Evolutionary conservation across 208 protist species (phyloP).

Genomic region (Trypanosoma vivax): DNA sequence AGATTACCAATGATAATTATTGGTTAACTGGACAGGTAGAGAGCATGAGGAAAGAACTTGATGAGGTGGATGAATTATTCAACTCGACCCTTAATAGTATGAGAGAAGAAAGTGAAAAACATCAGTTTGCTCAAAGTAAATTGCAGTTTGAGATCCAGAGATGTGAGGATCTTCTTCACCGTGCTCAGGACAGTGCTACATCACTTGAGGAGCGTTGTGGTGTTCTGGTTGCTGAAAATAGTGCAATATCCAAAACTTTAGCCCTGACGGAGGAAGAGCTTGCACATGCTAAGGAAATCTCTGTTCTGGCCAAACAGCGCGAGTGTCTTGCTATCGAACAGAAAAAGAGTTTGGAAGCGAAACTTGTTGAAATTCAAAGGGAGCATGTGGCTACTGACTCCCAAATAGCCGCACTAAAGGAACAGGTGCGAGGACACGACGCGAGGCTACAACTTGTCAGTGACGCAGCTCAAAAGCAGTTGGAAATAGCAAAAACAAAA

Average conservation of each 20-base stretch:
- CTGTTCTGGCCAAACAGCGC: neutral
- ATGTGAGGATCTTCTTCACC: conserved; percentile 16
- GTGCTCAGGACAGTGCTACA: conserved; percentile 6
- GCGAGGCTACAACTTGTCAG: conserved; percentile 28
- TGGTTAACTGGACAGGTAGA: conserved; percentile 61
- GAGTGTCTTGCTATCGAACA: conserved; percentile 11
- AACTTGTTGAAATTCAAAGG: conserved; percentile 11
- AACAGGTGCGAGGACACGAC: conserved; percentile 22
- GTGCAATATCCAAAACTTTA: conserved; percentile 48
- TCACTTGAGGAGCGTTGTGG: conserved; percentile 11
- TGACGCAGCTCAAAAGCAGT: conserved; percentile 31
- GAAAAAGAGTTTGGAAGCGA: conserved; percentile 6
- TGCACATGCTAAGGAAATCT: conserved; percentile 26
- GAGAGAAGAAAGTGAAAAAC: conserved; percentile 62
- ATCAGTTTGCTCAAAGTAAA: conserved; percentile 27
- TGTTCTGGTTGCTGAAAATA: conserved; percentile 18
- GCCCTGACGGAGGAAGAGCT: conserved; percentile 44
- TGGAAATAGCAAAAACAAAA: conserved; percentile 33
- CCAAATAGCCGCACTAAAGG: conserved; percentile 12
- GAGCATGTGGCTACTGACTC: conserved; percentile 6
- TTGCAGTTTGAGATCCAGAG: conserved; percentile 21
- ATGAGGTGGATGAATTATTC: conserved; percentile 65
- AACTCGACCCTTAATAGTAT: conserved; percentile 70
- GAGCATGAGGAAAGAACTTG: conserved; percentile 60
- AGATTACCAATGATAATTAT: conserved; percentile 38